These are phyloP conservation scores for Sarocladiaceae sp. DNA, from an alignment of 2,329 filamentous ascomycete species.

Conservation along the genomic window DNA sequence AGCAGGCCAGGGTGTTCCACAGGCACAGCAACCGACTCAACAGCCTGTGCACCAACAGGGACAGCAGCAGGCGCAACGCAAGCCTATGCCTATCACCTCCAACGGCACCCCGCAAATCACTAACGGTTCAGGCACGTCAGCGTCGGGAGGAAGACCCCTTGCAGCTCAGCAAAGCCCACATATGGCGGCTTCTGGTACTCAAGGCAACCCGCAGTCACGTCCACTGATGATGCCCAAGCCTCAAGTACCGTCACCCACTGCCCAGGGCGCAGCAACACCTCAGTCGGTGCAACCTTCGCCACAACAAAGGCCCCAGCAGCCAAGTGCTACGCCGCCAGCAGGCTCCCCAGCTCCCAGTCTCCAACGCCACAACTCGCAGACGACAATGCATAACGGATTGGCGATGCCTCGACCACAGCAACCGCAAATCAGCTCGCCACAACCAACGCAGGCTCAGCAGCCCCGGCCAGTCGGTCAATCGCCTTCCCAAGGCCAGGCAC, in stretches of 20 bases:
- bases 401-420: constrained; percentile 5
- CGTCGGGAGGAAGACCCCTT: neutral
- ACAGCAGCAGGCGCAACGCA: neutral
- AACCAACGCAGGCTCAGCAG: constrained; percentile 10
- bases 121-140: neutral
- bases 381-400: neutral
- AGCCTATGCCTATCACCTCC: neutral
- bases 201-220: neutral
- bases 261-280: no score
- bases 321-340: neutral
- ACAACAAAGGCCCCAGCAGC: constrained; percentile 9
- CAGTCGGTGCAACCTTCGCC: neutral
- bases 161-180: neutral
- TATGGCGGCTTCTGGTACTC: neutral
- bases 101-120: neutral
- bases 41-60: constrained; percentile 5
- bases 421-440: constrained; percentile 10
- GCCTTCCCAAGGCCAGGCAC: constrained; percentile 2
- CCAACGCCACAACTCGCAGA: constrained; percentile 7
- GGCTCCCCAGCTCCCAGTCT: neutral
- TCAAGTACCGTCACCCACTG: neutral
- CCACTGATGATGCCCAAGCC: constrained; percentile 6
- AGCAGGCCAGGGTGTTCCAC: constrained; percentile 4
- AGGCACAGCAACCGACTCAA: constrained; percentile 2
- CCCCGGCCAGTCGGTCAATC: constrained; percentile 10